Percentiles rank a stretch among this genome's conserved stretches.
Conservation (phyloP, 2,329 filamentous ascomycete genomes). For the Trichoderma afroharzianum region DNA sequence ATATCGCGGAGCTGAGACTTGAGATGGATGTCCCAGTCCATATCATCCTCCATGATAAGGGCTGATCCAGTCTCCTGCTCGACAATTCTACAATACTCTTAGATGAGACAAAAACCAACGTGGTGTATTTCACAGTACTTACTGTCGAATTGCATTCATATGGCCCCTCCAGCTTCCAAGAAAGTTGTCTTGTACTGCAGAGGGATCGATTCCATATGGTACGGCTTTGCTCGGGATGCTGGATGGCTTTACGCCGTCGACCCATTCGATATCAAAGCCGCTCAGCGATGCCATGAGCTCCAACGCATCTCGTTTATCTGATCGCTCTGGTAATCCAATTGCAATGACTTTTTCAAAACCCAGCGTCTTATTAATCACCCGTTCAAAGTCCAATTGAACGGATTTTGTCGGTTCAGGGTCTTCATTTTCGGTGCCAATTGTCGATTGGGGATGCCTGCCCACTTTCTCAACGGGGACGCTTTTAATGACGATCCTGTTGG, state of each 20-base stretch:
- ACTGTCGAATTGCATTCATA: slow-evolving; percentile 34
- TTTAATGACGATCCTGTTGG: background rate
- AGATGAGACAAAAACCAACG: background rate
- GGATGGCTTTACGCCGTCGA: slow-evolving; percentile 42
- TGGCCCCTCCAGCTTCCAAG: slow-evolving; percentile 43
- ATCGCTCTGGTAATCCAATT: slow-evolving; percentile 46
- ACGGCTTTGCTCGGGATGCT: slow-evolving; percentile 36
- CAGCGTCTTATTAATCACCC: background rate
- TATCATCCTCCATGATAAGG: slow-evolving; percentile 43
- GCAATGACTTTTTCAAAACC: slow-evolving; percentile 49
- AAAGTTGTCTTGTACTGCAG: slow-evolving; percentile 29
- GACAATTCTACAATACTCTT: slow-evolving; percentile 27
- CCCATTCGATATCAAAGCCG: slow-evolving; percentile 42
- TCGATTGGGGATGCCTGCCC: background rate
- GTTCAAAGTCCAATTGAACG: background rate
- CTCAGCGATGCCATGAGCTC: slow-evolving; percentile 44
- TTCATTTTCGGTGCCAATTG: background rate
- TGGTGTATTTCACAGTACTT: background rate
- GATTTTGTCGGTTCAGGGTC: background rate
- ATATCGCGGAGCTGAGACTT: slow-evolving; percentile 23
- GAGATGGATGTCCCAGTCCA: slow-evolving; percentile 42
- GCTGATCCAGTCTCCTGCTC: slow-evolving; percentile 34
- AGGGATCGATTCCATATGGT: slow-evolving; percentile 28
- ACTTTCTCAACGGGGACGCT: background rate
- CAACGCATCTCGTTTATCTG: slow-evolving; percentile 49